Percentiles rank a stretch among this genome's conserved stretches.
These are phyloP conservation scores for Talaromyces stipitatus DNA, from an alignment of 495 filamentous ascomycete genomes.

Conservation along the genomic window DNA sequence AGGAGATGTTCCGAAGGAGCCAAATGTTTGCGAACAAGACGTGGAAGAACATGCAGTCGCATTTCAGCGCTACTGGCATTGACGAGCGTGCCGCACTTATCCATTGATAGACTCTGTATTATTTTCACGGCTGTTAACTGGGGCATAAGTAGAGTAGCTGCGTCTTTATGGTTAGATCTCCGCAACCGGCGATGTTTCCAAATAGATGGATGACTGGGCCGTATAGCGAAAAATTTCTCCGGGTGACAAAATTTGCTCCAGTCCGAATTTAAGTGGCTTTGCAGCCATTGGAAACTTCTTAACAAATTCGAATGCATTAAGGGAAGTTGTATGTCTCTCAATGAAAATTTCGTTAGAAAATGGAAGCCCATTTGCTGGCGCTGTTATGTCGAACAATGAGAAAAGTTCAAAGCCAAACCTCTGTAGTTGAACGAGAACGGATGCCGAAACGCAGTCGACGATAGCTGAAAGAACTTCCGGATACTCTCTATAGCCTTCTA, in stretches of 20 bases:
- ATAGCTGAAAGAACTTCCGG: background rate
- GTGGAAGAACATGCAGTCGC: background rate
- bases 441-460: background rate
- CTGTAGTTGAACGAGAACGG: slow-evolving; percentile 1
- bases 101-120: background rate
- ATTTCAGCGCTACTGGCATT: slow-evolving; percentile 2
- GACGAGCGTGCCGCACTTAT: background rate
- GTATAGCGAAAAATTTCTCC: background rate
- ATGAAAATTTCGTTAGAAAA: background rate
- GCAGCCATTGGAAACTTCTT: background rate
- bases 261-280: background rate
- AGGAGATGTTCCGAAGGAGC: background rate
- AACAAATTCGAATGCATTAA: background rate
- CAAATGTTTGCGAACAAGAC: background rate
- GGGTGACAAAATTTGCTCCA: background rate
- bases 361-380: background rate
- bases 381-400: background rate
- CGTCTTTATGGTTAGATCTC: too few relatives aligned
- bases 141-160: too few relatives aligned
- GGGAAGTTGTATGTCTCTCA: background rate
- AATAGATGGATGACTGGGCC: background rate
- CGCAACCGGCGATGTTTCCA: background rate
- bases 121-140: background rate
- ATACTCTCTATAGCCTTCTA: background rate
- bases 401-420: slow-evolving; percentile 1